phyloP scores from a whole-genome alignment of 768 basidiomycete species.

The Kwoniella dendrophila region DNA sequence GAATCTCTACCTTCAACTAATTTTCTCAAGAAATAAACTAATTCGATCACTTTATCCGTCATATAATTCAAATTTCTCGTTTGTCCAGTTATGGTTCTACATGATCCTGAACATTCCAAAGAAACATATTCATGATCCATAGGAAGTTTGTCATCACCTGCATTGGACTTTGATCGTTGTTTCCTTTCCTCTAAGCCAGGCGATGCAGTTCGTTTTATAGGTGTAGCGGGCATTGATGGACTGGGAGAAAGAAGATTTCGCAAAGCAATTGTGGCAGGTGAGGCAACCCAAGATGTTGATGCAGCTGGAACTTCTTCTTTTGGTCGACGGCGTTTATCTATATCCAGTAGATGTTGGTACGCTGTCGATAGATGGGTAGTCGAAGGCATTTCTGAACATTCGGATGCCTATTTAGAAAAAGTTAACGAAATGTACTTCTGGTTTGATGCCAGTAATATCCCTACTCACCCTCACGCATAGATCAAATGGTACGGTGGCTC shows the following conservation, averaged over 20 bases:
- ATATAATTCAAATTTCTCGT: slow-evolving; percentile 34
- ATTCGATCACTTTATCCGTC: slow-evolving; percentile 43
- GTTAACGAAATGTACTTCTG: background rate
- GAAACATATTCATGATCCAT: slow-evolving; percentile 27
- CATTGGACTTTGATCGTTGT: slow-evolving; percentile 8
- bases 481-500: slow-evolving; percentile 32
- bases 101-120: slow-evolving; percentile 43
- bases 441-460: background rate
- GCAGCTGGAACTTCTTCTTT: background rate
- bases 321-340: slow-evolving; percentile 27
- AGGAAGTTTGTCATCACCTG: background rate
- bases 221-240: slow-evolving; percentile 8
- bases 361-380: slow-evolving; percentile 18
- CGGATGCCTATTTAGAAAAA: slow-evolving; percentile 27
- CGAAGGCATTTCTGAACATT: slow-evolving; percentile 41
- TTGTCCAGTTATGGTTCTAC: slow-evolving; percentile 40
- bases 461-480: slow-evolving; percentile 35
- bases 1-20: slow-evolving; percentile 36
- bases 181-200: slow-evolving; percentile 22
- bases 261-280: slow-evolving; percentile 45
- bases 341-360: slow-evolving; percentile 30
- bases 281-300: slow-evolving; percentile 29
- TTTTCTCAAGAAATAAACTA: slow-evolving; percentile 50
- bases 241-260: slow-evolving; percentile 42
- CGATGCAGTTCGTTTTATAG: slow-evolving; percentile 31